phyloP scores from a whole-genome alignment of 768 basidiomycete genomes.

The Tulasnella sp. region DNA sequence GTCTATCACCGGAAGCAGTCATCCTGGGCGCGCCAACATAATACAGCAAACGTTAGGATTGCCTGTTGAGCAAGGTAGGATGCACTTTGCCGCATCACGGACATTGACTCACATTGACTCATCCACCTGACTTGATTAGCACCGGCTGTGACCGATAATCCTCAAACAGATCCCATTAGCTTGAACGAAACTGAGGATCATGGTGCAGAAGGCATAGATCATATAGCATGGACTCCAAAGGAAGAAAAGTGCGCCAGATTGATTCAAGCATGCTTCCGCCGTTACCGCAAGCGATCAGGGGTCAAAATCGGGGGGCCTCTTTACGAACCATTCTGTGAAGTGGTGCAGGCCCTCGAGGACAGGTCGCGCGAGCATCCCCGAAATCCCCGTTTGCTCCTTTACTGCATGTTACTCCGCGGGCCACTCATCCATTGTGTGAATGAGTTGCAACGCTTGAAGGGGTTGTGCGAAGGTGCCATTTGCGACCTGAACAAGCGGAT shows the following conservation, averaged over 20 bases:
- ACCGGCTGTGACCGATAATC: background rate
- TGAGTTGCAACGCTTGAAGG: background rate
- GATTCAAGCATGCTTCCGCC: background rate
- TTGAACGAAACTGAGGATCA: background rate
- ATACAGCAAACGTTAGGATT: no score
- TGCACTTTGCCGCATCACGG: no score
- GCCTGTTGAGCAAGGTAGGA: background rate
- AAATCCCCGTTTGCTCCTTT: background rate
- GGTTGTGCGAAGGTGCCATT: background rate
- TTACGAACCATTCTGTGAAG: background rate
- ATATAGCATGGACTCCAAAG: background rate
- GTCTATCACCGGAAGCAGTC: no score
- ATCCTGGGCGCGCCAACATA: no score
- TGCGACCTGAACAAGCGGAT: no score
- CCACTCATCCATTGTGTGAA: background rate
- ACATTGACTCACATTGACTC: no score
- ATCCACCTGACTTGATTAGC: background rate
- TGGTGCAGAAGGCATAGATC: no score
- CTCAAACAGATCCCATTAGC: background rate
- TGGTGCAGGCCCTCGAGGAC: background rate
- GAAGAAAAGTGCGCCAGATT: background rate
- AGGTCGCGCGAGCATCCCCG: background rate
- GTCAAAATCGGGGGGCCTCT: background rate
- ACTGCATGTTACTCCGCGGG: background rate
- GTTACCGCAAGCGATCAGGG: background rate